Base-by-base conservation (phyloP, 495 filamentous ascomycete species). In the Bombardia bombarda region DNA sequence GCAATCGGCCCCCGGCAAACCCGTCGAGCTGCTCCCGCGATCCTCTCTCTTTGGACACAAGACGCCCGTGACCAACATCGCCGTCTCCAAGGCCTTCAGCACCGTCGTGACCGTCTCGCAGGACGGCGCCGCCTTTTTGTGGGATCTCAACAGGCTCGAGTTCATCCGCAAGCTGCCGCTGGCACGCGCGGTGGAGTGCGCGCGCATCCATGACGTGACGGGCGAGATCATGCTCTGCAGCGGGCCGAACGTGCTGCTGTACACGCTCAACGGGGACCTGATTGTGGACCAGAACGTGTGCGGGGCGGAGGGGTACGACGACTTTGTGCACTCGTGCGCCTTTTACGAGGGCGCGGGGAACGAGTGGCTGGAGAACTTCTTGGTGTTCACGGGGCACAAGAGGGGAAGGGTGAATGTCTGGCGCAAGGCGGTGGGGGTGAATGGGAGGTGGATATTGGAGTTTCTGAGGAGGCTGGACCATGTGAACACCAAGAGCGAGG, bases 271-370 rank as follows among this genome's bases (percentile, higher is more conserved):
- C 51, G 92, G 92, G 7, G 75, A 84, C 20, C 47, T 89, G 0
- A 62, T 97, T 10, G 70, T 95, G 2, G 81, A 90, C 41, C 85
- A 94, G 55, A 79, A 79, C 22, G 77, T 93, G 3, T 88, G 84
- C 42, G 76, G 79, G 4, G 75, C 40, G 3, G 52, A 45, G 30
- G 43, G 32, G 13, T 32, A 33, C 9, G 88, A 92, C 24, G 86
- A 92, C 47, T 76, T 66, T 24, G 76, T 96, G 7, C 65, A 82
- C 26, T 80, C 80, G 13, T 95, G 89, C 50, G 85, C 89, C 10
- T 95, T 93, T 61, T 97, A 96, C 67, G 90, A 98, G 60, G 92
- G 92, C 0, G 73, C 79, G 1, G 83, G 84, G 0, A 95, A 89
- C 50, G 92, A 95, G 68, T 97, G 90, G 85, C 71, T 94, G 0